Conservation (phyloP, 2,329 filamentous ascomycete genomes). For the Hymenoscyphus scutula region DNA sequence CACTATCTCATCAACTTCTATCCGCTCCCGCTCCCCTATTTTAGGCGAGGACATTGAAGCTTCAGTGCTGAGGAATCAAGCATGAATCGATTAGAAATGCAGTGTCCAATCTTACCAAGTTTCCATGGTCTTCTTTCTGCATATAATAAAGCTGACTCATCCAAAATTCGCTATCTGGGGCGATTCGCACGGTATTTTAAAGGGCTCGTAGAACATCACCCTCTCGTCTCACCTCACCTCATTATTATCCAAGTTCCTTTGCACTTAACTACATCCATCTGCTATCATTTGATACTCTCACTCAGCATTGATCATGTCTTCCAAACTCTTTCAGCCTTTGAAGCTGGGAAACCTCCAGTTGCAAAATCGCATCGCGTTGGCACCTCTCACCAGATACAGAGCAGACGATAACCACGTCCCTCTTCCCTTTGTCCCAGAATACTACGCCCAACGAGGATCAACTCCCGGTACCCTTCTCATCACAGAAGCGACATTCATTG, state of each 20-base stretch:
- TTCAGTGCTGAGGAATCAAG: no score
- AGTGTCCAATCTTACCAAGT: no score
- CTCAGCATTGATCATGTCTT: constrained; percentile 36
- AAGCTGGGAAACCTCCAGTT: constrained; percentile 41
- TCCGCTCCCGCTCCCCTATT: no score
- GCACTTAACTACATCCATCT: background rate
- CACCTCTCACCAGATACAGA: constrained; percentile 56
- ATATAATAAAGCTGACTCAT: no score
- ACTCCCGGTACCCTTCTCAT: constrained; percentile 54
- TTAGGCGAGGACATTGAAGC: no score
- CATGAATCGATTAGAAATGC: no score
- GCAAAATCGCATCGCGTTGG: constrained; percentile 50
- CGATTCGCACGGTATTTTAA: no score
- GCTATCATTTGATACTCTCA: background rate
- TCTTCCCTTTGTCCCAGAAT: constrained; percentile 43
- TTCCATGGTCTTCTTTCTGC: no score
- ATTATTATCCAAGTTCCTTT: background rate
- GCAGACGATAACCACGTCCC: constrained; percentile 48
- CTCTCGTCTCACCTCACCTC: background rate
- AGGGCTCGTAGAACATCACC: background rate
- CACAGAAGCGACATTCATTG: constrained; percentile 55
- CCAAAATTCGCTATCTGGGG: no score
- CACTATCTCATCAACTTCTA: no score
- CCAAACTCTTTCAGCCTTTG: constrained; percentile 37
- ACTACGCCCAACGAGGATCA: constrained; percentile 52